Conservation (phyloP, 108 stramenopile genomes). For the Pseudonitzschia multiseries region DNA sequence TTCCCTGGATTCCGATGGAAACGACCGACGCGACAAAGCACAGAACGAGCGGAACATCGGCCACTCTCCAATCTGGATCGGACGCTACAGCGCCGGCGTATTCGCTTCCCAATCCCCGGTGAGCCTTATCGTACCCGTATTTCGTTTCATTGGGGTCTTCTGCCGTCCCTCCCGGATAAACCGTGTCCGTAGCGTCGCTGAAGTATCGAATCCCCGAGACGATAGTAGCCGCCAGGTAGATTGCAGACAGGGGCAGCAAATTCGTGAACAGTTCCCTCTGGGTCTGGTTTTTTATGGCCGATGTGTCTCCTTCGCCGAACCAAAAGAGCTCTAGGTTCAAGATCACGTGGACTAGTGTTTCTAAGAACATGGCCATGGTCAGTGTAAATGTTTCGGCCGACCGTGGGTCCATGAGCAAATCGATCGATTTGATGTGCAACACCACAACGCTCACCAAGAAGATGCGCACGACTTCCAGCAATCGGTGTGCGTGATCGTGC, state of each 20-base stretch:
- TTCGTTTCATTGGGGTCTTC: too few relatives aligned
- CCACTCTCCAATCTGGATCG: slow-evolving; percentile 16
- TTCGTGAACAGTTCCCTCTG: not conserved
- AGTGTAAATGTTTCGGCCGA: slow-evolving; percentile 15
- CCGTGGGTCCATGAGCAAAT: slow-evolving; percentile 21
- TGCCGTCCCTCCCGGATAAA: too few relatives aligned
- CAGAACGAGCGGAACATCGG: slow-evolving; percentile 28
- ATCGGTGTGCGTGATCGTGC: slow-evolving; percentile 30
- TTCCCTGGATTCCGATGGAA: not conserved
- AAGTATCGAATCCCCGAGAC: slow-evolving; percentile 8
- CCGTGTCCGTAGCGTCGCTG: too few relatives aligned
- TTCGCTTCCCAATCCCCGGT: too few relatives aligned
- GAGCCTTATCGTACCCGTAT: too few relatives aligned
- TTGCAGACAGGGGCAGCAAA: slow-evolving; percentile 8
- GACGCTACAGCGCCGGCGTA: too few relatives aligned
- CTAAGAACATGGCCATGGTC: slow-evolving; percentile 17
- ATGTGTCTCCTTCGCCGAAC: slow-evolving; percentile 19
- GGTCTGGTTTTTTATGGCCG: slow-evolving; percentile 24
- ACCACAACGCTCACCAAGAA: slow-evolving; percentile 25
- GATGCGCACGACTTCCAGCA: slow-evolving; percentile 23
- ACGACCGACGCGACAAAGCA: slow-evolving; percentile 5
- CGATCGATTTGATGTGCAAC: slow-evolving; percentile 25
- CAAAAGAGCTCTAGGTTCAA: slow-evolving; percentile 21
- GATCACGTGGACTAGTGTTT: slow-evolving; percentile 16
- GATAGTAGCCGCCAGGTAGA: slow-evolving; percentile 18